Evolutionary conservation across 106 monocot genomes (phyloP).

Genomic region (Alisma plantagoaquatica): DNA sequence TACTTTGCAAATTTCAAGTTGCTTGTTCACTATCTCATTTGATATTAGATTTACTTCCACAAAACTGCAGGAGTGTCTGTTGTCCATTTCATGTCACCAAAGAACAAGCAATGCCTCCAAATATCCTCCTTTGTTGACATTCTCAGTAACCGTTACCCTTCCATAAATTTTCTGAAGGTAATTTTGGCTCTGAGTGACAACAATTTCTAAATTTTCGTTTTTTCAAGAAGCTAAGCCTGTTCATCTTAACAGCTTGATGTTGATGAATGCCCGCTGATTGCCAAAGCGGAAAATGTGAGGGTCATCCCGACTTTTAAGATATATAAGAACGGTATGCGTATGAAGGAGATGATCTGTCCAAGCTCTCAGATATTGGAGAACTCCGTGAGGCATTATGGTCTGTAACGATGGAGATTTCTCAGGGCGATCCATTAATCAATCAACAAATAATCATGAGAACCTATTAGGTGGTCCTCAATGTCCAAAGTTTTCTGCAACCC

Average conservation of each 20-base stretch:
- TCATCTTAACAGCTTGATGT: conserved; percentile 47
- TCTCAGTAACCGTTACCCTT: conserved; percentile 14
- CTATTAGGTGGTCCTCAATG: too few species aligned
- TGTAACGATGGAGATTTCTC: conserved; percentile 21
- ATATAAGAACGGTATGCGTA: conserved; percentile 58
- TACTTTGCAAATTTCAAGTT: too few species aligned
- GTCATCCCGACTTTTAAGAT: conserved; percentile 74
- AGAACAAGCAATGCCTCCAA: conserved; percentile 9
- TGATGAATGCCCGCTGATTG: conserved; percentile 35
- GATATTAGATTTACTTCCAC: too few species aligned
- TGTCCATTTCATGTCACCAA: conserved; percentile 12
- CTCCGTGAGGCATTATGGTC: conserved; percentile 60
- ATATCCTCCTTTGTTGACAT: conserved; percentile 14
- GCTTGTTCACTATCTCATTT: too few species aligned
- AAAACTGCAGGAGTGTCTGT: conserved; percentile 22
- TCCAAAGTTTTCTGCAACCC: too few species aligned
- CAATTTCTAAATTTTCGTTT: neutral
- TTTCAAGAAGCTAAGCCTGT: neutral
- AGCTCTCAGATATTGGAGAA: conserved; percentile 57
- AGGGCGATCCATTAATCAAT: too few species aligned
- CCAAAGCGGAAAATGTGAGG: conserved; percentile 55
- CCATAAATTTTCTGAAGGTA: conserved; percentile 25
- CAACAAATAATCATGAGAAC: too few species aligned
- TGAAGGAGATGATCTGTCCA: conserved; percentile 93
- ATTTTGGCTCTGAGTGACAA: neutral